Conservation (phyloP, 1,139 yeast species). For the Hyphopichia burtonii region DNA sequence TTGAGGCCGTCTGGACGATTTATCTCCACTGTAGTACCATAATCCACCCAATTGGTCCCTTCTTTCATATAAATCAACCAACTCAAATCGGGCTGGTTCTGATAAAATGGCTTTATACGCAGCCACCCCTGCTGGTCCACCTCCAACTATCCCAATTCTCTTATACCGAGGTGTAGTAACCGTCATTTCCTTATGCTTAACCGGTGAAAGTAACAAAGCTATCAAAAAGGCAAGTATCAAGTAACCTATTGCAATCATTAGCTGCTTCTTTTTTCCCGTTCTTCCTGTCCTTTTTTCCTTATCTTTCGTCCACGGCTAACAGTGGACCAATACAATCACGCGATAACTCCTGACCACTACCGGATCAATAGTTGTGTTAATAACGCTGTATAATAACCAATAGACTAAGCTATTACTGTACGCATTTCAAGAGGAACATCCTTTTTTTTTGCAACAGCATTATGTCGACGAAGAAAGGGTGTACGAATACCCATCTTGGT, state of each 20-base stretch:
- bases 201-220: not conserved
- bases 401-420: no score
- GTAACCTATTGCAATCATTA: not conserved
- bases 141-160: conserved; percentile 47
- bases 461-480: no score
- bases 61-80: conserved; percentile 45
- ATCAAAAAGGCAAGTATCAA: not conserved
- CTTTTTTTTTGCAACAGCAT: no score
- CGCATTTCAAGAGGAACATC: no score
- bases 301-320: no score
- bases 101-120: conserved; percentile 45
- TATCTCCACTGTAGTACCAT: conserved; percentile 41
- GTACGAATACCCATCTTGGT: no score
- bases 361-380: no score
- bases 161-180: conserved; percentile 8
- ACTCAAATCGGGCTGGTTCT: conserved; percentile 31
- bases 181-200: not conserved
- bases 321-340: no score
- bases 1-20: conserved; percentile 18
- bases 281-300: not conserved
- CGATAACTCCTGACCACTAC: no score
- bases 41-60: conserved; percentile 45
- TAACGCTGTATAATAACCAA: no score
- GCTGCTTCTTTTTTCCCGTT: not conserved
- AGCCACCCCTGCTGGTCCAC: conserved; percentile 52